Conservation (phyloP, 306 rosid genomes). For the Malus orientalis region DNA sequence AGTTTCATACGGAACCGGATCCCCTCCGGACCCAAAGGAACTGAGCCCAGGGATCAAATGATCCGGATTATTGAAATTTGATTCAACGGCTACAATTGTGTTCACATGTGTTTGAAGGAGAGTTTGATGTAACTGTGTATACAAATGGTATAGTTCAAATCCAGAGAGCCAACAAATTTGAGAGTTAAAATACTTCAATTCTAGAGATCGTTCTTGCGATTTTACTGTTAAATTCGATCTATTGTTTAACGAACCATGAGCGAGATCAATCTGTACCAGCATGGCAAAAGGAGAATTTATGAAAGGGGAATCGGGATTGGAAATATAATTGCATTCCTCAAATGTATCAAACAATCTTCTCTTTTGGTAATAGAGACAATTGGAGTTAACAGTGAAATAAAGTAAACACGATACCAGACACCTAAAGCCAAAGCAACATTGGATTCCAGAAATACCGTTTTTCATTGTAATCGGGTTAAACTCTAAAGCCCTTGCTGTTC, state of each 20-base stretch:
- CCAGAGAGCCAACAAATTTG: too few species aligned
- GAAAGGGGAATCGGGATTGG: not conserved
- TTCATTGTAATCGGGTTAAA: slow-evolving; percentile 18
- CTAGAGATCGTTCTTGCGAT: too few species aligned
- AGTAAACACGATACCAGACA: not conserved
- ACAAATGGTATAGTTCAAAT: not conserved
- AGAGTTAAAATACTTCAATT: too few species aligned
- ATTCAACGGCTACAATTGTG: too few species aligned
- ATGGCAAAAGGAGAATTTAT: not conserved
- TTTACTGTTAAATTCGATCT: too few species aligned
- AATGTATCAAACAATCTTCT: not conserved
- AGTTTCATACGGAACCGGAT: too few species aligned
- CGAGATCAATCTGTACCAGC: not conserved
- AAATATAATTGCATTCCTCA: not conserved
- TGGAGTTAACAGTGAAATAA: not conserved
- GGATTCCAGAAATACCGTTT: slow-evolving; percentile 16
- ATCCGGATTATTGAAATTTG: too few species aligned
- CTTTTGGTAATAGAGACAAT: not conserved
- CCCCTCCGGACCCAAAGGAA: too few species aligned
- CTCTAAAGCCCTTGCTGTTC: slow-evolving; percentile 54
- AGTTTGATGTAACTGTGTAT: not conserved
- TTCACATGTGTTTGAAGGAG: too few species aligned
- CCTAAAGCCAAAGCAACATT: slow-evolving; percentile 13
- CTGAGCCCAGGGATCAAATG: too few species aligned
- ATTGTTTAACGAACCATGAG: not conserved